Conservation (phyloP, 495 filamentous ascomycete species). For the Xylaria acuta region DNA sequence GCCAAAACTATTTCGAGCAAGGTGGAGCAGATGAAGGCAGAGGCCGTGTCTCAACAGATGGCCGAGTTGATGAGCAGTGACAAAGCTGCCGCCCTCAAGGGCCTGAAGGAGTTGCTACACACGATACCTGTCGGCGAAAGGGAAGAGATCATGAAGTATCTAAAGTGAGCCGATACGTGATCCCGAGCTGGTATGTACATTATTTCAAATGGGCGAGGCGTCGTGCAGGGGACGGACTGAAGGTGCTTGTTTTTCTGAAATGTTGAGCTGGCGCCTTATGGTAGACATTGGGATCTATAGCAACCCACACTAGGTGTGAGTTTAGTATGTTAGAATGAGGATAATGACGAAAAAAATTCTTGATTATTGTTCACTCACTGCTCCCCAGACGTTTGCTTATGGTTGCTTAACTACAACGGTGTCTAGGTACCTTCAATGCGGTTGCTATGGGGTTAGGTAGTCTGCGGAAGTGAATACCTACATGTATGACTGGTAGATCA, state of each 20-base stretch:
- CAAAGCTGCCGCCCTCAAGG: constrained; percentile 70
- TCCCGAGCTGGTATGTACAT: constrained; percentile 1
- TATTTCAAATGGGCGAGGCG: not conserved
- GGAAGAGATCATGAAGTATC: constrained; percentile 80
- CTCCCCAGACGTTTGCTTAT: not conserved
- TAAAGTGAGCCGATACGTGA: constrained; percentile 45
- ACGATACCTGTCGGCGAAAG: constrained; percentile 88
- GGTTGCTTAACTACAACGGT: not conserved
- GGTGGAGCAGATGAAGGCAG: constrained; percentile 78
- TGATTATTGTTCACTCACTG: not conserved
- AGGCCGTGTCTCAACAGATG: constrained; percentile 79
- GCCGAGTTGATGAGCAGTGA: constrained; percentile 74
- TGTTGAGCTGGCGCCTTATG: not conserved
- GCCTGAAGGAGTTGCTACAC: constrained; percentile 81
- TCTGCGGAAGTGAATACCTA: too few relatives aligned
- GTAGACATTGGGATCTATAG: not conserved
- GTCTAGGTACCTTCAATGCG: too few relatives aligned
- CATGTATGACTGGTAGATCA: too few relatives aligned
- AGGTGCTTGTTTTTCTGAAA: not conserved
- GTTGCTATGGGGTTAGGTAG: too few relatives aligned
- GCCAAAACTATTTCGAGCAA: constrained; percentile 77
- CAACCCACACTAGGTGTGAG: not conserved
- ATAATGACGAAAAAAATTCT: constrained; percentile 1
- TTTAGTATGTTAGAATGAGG: constrained; percentile 9
- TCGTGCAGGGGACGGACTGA: not conserved